Evolutionary conservation across 2,329 filamentous ascomycete genomes (phyloP), one percentile per base, ranked within the genome.

Genomic region (Cladosporium sp.): DNA sequence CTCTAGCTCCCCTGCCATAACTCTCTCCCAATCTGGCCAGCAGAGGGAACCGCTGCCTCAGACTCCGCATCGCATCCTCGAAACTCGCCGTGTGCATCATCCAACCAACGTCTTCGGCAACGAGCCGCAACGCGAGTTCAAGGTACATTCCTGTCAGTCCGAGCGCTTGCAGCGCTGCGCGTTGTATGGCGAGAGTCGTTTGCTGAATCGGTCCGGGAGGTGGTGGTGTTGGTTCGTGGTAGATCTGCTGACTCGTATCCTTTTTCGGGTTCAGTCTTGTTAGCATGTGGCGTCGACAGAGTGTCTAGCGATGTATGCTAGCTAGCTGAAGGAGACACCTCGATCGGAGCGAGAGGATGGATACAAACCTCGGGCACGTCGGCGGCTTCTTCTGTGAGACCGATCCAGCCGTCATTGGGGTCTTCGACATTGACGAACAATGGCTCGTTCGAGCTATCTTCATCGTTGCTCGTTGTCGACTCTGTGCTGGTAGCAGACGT

Each of bases 61-160:
- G 15, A 8, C n/a, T 18, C 4, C n/a, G 15, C 20, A 39, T 17
- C 7, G 32, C 43, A n/a, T 47, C 34, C 15, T 47, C 43, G 19
- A 47, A 38, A 1, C n/a, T 19, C n/a, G 15, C 15, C 13, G 43
- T 47, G 34, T 39, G 34, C 8, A 34, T 39, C 6, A 47, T 36
- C 45, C 45, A 48, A 13, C 37, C 37, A 12, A 41, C 45, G 12
- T 40, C 45, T 18, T 32, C 37, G 12, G 37, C 45, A 3, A 22
- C 45, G 19, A 40, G 18, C 22, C 45, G 24, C 17, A 48, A 24
- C 7, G 1, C 44, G 6, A 15, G 15, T 12, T 48, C 44, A 12
- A 48, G 37, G 18, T 41, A 48, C 6, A 24, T 40, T 2, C 44
- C 37, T 13, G 44, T 40, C 6, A 41, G 44, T n/a, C 36, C 44